Evolutionary conservation across 2,329 filamentous ascomycete species (phyloP), one percentile per base, ranked within the genome.

Genomic region (Neobulgaria alba): DNA sequence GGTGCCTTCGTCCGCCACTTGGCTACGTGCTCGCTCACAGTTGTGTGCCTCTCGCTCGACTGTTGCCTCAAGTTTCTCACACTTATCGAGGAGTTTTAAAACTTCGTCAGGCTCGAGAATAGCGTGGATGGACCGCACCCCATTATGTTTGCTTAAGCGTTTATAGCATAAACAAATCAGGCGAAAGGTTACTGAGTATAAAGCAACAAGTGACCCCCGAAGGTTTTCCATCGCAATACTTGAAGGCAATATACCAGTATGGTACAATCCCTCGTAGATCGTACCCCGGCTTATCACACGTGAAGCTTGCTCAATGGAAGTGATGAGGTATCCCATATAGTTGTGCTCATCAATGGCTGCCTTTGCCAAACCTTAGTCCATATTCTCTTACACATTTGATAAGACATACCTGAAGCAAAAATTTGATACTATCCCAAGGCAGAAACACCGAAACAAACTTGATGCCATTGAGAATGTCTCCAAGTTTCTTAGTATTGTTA

Each of bases 231-330:
- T 14, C n/a, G n/a, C n/a, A 12, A 32, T 29, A 14, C 40, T 20
- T 20, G 35, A 10, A 12, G 21, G 5, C 10, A 30, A 33, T 5
- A 16, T 21, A 12, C 18, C 33, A 10, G 39, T 34, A 5, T 45
- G 32, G 33, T 54, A 56, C 3, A 54, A 30, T n/a, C 29, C 29
- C 30, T 53, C 47, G 36, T 52, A 54, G 17, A 54, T 47, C 5
- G 39, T 36, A 29, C 49, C 52, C 12, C 46, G 43, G 20, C 38
- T 47, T 17, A 53, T 51, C 10, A 56, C 18, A 12, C 42, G 46
- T 9, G 47, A 39, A 17, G 51, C 33, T 12, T 37, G 40, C 33
- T 54, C 50, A 9, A 52, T 33, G 5, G 41, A 41, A 4, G 50
- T 10, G 3, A 54, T 31, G 14, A 52, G 23, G n/a, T 38, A 33